phyloP scores from a whole-genome alignment of 495 filamentous ascomycete genomes.

The Penicillium taxi region DNA sequence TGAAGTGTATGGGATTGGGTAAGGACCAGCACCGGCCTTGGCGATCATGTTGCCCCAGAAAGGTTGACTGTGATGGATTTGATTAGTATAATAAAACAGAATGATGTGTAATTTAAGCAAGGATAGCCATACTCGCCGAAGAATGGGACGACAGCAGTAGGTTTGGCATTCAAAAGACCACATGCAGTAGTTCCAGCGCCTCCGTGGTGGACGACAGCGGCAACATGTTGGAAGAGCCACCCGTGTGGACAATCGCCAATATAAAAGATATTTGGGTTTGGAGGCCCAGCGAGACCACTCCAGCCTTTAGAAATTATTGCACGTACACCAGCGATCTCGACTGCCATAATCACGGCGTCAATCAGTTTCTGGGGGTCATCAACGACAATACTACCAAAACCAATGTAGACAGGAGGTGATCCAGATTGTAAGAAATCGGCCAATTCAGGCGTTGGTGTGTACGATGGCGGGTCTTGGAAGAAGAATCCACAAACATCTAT shows the following conservation, averaged over 20 bases:
- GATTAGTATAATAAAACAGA: not conserved
- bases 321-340: slow-evolving; percentile 41
- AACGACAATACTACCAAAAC: slow-evolving; percentile 61
- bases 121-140: slow-evolving; percentile 48
- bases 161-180: slow-evolving; percentile 48
- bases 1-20: slow-evolving; percentile 36
- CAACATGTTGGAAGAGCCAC: slow-evolving; percentile 58
- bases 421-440: slow-evolving; percentile 45
- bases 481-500: slow-evolving; percentile 54
- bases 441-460: slow-evolving; percentile 45
- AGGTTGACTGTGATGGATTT: slow-evolving; percentile 40
- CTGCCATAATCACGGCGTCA: slow-evolving; percentile 46
- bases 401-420: slow-evolving; percentile 54
- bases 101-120: not conserved
- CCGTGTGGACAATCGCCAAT: slow-evolving; percentile 56
- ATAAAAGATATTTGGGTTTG: slow-evolving; percentile 44
- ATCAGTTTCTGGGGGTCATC: slow-evolving; percentile 51
- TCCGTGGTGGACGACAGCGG: slow-evolving; percentile 57
- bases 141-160: slow-evolving; percentile 57
- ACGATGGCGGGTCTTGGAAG: slow-evolving; percentile 45
- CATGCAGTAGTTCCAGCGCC: slow-evolving; percentile 60
- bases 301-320: slow-evolving; percentile 58
- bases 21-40: slow-evolving; percentile 12
- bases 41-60: slow-evolving; percentile 78
- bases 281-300: slow-evolving; percentile 49